These are phyloP conservation scores for Phialemonium atrogriseum DNA, from an alignment of 2,329 filamentous ascomycete genomes.

Conservation along the genomic window DNA sequence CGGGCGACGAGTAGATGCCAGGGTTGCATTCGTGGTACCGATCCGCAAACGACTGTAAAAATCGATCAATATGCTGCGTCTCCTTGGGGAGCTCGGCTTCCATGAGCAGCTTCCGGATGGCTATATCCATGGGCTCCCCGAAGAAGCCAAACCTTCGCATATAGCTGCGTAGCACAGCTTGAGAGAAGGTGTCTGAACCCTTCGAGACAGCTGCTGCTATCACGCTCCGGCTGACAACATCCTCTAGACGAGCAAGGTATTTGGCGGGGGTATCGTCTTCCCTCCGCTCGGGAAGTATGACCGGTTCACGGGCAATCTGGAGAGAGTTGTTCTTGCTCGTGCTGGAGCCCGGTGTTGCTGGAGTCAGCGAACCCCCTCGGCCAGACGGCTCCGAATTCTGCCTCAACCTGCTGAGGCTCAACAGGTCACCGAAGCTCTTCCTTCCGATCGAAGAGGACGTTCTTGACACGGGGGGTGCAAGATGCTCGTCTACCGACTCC, in stretches of 20 bases:
- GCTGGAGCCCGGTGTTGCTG: conserved; percentile 60
- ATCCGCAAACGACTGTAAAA: conserved; percentile 89
- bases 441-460: conserved; percentile 85
- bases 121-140: conserved; percentile 96
- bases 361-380: conserved; percentile 60
- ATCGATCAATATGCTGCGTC: conserved; percentile 95
- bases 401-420: conserved; percentile 69
- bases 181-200: conserved; percentile 74
- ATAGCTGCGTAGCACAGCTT: conserved; percentile 80
- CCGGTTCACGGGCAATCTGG: conserved; percentile 63
- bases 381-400: conserved; percentile 67
- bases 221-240: conserved; percentile 67
- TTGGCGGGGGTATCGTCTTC: conserved; percentile 86
- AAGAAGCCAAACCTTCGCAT: conserved; percentile 95
- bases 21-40: conserved; percentile 98
- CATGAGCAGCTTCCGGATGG: conserved; percentile 90
- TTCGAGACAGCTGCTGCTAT: conserved; percentile 84
- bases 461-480: conserved; percentile 58
- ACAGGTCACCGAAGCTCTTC: conserved; percentile 86
- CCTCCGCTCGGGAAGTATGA: conserved; percentile 66
- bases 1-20: conserved; percentile 81
- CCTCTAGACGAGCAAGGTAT: conserved; percentile 79
- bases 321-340: conserved; percentile 78
- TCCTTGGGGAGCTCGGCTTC: conserved; percentile 94
- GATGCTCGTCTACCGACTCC: conserved; percentile 61